phyloP scores from a whole-genome alignment of 352 stramenopile species.

The Phytophthora idaei region DNA sequence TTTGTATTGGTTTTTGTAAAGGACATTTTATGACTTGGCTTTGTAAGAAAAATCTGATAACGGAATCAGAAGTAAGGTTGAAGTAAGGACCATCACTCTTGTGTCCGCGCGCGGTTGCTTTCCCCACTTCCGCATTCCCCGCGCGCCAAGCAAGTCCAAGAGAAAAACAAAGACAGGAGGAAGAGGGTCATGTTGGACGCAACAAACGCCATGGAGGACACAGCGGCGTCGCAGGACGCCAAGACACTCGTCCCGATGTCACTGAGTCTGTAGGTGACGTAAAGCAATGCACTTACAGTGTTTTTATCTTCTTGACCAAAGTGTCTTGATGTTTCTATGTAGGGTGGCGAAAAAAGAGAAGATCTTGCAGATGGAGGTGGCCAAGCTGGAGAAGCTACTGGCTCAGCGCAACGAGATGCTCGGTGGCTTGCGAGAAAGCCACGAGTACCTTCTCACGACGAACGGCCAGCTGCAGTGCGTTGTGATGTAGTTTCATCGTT shows the following conservation, averaged over 20 bases:
- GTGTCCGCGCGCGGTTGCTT: not conserved
- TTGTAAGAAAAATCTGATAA: slow-evolving; percentile 14
- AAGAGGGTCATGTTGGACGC: slow-evolving; percentile 15
- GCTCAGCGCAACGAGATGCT: slow-evolving; percentile 42
- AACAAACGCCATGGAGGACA: not conserved
- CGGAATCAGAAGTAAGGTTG: slow-evolving; percentile 28
- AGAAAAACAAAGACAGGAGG: not conserved
- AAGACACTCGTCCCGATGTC: slow-evolving; percentile 39
- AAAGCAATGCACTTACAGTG: not conserved
- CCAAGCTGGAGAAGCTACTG: slow-evolving; percentile 42
- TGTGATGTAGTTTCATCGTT: not conserved
- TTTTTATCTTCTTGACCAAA: not conserved
- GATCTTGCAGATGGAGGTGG: slow-evolving; percentile 39
- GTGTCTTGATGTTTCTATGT: slow-evolving; percentile 4
- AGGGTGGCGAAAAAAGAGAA: slow-evolving; percentile 58
- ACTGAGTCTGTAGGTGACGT: slow-evolving; percentile 33
- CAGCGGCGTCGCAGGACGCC: slow-evolving; percentile 21
- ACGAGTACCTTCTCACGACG: slow-evolving; percentile 47
- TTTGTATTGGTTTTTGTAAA: slow-evolving; percentile 7
- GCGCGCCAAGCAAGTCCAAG: slow-evolving; percentile 9
- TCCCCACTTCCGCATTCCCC: slow-evolving; percentile 31
- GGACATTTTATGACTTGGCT: slow-evolving; percentile 2
- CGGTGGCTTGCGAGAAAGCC: slow-evolving; percentile 33
- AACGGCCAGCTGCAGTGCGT: slow-evolving; percentile 53
- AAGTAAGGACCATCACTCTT: slow-evolving; percentile 39